phyloP scores from a whole-genome alignment of 169 alveolate species.

The Plasmodium billcollinsi region DNA sequence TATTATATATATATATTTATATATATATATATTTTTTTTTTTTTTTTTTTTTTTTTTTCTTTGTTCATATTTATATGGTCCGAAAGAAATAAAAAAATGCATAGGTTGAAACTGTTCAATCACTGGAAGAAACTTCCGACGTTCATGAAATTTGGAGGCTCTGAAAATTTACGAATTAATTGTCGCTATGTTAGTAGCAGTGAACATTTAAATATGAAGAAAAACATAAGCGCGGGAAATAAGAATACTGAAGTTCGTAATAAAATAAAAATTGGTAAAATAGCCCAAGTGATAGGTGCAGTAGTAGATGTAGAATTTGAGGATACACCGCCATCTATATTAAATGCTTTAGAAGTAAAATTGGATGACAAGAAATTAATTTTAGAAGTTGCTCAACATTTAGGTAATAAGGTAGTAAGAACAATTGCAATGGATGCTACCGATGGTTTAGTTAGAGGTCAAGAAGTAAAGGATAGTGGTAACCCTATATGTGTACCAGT shows the following conservation, averaged over 20 bases:
- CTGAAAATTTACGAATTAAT: not conserved
- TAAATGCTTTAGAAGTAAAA: conserved; percentile 95
- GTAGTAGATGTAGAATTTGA: conserved; percentile 98
- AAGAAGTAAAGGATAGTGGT: conserved; percentile 95
- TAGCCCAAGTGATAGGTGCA: conserved; percentile 97
- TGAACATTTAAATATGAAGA: conserved; percentile 35
- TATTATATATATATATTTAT: no score
- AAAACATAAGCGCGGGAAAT: conserved; percentile 6
- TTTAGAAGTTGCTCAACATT: conserved; percentile 97
- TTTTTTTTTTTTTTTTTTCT: no score
- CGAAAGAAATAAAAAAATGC: conserved; percentile 4
- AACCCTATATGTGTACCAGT: conserved; percentile 96
- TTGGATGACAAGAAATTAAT: conserved; percentile 90
- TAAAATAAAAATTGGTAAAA: conserved; percentile 80
- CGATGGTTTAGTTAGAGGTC: conserved; percentile 98
- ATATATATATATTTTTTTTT: no score
- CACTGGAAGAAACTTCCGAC: not conserved
- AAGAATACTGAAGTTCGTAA: not conserved
- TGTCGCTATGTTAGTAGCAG: conserved; percentile 21
- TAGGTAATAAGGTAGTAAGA: conserved; percentile 93
- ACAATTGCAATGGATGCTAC: conserved; percentile 99
- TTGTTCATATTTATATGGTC: no score
- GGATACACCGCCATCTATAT: conserved; percentile 95
- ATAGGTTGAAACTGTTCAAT: conserved; percentile 4
- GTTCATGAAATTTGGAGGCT: not conserved